A percentile compares a stretch with the other conserved stretches of the same genome.
phyloP scores from a whole-genome alignment of 768 basidiomycete genomes.

The Rhodotorula babjevae region DNA sequence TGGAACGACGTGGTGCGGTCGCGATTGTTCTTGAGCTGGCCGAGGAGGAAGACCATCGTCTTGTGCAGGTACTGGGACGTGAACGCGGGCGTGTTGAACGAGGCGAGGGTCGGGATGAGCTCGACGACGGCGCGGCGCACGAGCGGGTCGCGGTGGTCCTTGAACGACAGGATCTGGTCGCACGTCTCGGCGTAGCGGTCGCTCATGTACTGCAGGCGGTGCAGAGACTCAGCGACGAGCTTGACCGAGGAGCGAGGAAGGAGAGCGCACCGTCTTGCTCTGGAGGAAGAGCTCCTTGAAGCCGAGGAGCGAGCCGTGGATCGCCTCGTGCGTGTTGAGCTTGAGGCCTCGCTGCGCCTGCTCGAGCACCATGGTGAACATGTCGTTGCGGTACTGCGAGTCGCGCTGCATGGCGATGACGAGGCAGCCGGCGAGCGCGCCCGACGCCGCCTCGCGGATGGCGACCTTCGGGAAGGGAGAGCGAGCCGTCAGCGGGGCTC shows the following conservation, averaged over 20 bases:
- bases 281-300: constrained; percentile 85
- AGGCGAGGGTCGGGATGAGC: constrained; percentile 87
- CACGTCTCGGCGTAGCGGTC: constrained; percentile 77
- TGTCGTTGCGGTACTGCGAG: constrained; percentile 58
- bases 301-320: constrained; percentile 86
- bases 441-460: constrained; percentile 87
- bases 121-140: constrained; percentile 93
- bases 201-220: constrained; percentile 67
- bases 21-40: constrained; percentile 71
- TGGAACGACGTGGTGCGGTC: constrained; percentile 90
- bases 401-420: constrained; percentile 71
- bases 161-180: constrained; percentile 83
- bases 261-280: constrained; percentile 74
- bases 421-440: constrained; percentile 85
- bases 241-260: too few relatives aligned
- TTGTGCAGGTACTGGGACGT: constrained; percentile 85
- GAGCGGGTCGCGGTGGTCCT: constrained; percentile 75
- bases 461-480: constrained; percentile 50
- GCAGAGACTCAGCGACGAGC: not conserved
- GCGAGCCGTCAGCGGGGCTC: not conserved
- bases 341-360: constrained; percentile 71
- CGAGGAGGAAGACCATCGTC: constrained; percentile 84
- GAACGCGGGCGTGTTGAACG: constrained; percentile 89
- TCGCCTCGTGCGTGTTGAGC: constrained; percentile 73
- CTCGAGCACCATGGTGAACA: constrained; percentile 73